A percentile compares a stretch with the other conserved stretches of the same genome.
These are phyloP conservation scores for Castanea sativa DNA, from an alignment of 306 rosid species.

Conservation along the genomic window DNA sequence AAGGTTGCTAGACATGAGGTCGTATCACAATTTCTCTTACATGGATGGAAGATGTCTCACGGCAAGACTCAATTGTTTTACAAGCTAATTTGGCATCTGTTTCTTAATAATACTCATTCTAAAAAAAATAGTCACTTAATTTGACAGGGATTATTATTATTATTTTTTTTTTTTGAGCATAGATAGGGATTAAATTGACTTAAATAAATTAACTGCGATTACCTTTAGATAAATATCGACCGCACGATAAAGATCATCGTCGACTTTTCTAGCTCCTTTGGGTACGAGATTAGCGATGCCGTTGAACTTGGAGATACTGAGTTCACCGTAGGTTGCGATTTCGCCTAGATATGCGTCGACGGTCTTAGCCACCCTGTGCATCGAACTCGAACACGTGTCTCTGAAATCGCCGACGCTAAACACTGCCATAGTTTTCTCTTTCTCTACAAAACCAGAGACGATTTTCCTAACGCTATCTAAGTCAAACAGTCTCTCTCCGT, in stretches of 20 bases:
- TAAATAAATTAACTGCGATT: not conserved
- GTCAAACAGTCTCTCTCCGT: conserved; percentile 80
- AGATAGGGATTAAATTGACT: too few species aligned
- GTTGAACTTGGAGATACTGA: conserved; percentile 66
- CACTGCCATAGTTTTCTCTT: conserved; percentile 63
- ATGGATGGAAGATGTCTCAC: too few species aligned
- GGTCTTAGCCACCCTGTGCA: conserved; percentile 60
- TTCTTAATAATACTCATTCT: too few species aligned
- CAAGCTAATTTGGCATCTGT: too few species aligned
- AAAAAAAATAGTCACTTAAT: too few species aligned
- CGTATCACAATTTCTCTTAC: too few species aligned
- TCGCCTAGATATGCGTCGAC: conserved; percentile 58
- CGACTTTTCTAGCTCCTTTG: conserved; percentile 58
- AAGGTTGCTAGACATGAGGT: too few species aligned
- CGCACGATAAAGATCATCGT: conserved; percentile 81
- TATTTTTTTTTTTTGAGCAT: too few species aligned
- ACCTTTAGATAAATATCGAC: conserved; percentile 82
- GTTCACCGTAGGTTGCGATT: conserved; percentile 56
- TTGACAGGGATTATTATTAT: too few species aligned
- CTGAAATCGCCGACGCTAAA: conserved; percentile 48
- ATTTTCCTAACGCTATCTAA: conserved; percentile 71
- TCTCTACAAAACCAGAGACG: conserved; percentile 60
- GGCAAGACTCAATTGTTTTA: too few species aligned
- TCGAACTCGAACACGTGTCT: conserved; percentile 49
- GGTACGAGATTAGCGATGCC: conserved; percentile 65